Evolutionary conservation across 352 stramenopile species (phyloP).

Genomic region (Phytophthora tubulina): DNA sequence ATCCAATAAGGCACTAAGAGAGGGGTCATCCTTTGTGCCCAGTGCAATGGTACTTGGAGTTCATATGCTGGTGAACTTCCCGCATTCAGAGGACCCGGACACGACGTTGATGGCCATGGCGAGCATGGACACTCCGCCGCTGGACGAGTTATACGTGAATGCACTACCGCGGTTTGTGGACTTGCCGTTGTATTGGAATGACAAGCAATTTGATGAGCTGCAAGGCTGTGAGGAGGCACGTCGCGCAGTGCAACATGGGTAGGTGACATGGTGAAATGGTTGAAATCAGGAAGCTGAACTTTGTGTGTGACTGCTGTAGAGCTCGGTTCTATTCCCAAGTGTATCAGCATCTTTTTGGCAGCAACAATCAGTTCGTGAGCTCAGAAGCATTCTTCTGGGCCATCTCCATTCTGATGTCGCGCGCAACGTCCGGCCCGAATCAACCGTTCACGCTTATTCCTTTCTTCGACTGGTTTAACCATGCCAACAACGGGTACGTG

Average conservation of each 20-base stretch:
- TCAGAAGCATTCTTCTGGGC: conserved; percentile 83
- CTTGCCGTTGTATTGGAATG: conserved; percentile 78
- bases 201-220: conserved; percentile 65
- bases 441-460: conserved; percentile 88
- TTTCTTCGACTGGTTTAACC: conserved; percentile 92
- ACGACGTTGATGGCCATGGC: conserved; percentile 27
- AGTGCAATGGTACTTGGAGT: conserved; percentile 74
- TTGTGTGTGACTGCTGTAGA: conserved; percentile 35
- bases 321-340: conserved; percentile 73
- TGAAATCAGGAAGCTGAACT: conserved; percentile 1
- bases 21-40: conserved; percentile 58
- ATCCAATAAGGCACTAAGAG: conserved; percentile 38
- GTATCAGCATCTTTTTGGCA: conserved; percentile 78
- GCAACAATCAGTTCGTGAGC: conserved; percentile 59
- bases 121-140: conserved; percentile 20
- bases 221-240: conserved; percentile 67
- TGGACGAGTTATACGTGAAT: conserved; percentile 71
- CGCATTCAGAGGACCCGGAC: conserved; percentile 38
- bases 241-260: conserved; percentile 75
- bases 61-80: conserved; percentile 75
- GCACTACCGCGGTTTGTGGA: conserved; percentile 67
- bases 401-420: conserved; percentile 83
- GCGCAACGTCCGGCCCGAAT: conserved; percentile 73
- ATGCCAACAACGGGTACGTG: conserved; percentile 63
- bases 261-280: not conserved